phyloP scores from a whole-genome alignment of 352 stramenopile genomes.

The Pythium biforme region DNA sequence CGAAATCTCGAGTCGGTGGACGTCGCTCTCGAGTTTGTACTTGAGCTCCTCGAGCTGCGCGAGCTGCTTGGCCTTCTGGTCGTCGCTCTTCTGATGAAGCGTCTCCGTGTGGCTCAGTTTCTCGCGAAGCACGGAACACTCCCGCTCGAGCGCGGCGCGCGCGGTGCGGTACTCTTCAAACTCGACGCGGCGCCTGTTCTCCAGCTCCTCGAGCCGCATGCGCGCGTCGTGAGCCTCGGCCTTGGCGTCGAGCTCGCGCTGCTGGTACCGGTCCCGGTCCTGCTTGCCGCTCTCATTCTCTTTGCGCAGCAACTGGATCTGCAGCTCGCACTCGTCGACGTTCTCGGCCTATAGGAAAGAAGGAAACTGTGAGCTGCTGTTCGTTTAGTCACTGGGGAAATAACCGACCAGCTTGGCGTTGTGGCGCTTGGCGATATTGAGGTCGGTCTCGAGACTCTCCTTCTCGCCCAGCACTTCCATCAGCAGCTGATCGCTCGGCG shows the following conservation, averaged over 20 bases:
- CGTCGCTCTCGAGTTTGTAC: constrained; percentile 54
- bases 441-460: constrained; percentile 45
- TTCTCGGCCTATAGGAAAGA: constrained; percentile 37
- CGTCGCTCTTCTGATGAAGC: constrained; percentile 38
- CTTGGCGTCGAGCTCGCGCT: constrained; percentile 59
- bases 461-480: constrained; percentile 72
- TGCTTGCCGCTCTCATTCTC: constrained; percentile 46
- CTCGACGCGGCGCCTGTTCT: constrained; percentile 56
- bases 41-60: constrained; percentile 61
- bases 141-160: constrained; percentile 50
- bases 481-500: constrained; percentile 47
- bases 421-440: constrained; percentile 42
- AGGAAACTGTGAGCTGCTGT: neutral
- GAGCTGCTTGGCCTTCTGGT: constrained; percentile 58
- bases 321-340: constrained; percentile 49
- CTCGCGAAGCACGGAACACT: constrained; percentile 47
- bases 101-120: constrained; percentile 51
- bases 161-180: constrained; percentile 68
- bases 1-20: constrained; percentile 43
- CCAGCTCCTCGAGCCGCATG: constrained; percentile 69
- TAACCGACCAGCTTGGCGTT: constrained; percentile 41
- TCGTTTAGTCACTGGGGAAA: too few relatives aligned
- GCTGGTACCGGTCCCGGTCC: constrained; percentile 61
- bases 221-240: constrained; percentile 55
- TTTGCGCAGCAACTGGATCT: constrained; percentile 44